These are phyloP conservation scores for Kurtzmaniella natalensis DNA, from an alignment of 1,139 yeast species.

Conservation along the genomic window DNA sequence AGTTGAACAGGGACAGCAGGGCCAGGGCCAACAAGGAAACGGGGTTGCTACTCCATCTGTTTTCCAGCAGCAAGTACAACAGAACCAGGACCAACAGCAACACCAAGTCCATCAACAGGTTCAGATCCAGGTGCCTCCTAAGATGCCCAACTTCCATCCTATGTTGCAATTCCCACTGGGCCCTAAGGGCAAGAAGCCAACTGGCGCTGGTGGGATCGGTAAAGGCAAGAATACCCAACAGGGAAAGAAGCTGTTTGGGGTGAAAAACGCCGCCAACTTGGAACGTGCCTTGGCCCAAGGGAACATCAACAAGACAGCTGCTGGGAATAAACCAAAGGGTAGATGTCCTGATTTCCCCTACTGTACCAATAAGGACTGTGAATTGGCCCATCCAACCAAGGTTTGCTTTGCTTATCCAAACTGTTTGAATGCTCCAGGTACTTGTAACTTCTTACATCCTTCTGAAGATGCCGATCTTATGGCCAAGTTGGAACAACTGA, in stretches of 20 bases:
- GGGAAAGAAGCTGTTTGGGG: slow-evolving; percentile 25
- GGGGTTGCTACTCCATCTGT: slow-evolving; percentile 10
- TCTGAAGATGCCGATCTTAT: slow-evolving; percentile 74
- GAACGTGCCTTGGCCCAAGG: slow-evolving; percentile 32
- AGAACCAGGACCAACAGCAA: slow-evolving; percentile 15
- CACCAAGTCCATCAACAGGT: slow-evolving; percentile 16
- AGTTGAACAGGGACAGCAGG: too few relatives aligned
- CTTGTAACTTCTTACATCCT: slow-evolving; percentile 79
- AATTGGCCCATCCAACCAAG: slow-evolving; percentile 74
- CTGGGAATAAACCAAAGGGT: slow-evolving; percentile 39
- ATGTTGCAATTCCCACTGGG: slow-evolving; percentile 14
- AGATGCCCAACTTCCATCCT: slow-evolving; percentile 6
- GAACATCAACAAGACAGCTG: slow-evolving; percentile 18
- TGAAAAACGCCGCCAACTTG: slow-evolving; percentile 36
- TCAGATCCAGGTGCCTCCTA: slow-evolving; percentile 8
- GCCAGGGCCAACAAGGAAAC: too few relatives aligned
- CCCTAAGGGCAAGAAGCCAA: slow-evolving; percentile 12
- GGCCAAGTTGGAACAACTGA: slow-evolving; percentile 58
- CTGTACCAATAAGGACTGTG: slow-evolving; percentile 65
- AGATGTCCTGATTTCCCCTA: slow-evolving; percentile 80
- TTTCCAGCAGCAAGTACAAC: slow-evolving; percentile 12
- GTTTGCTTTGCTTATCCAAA: slow-evolving; percentile 73
- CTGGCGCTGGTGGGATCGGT: slow-evolving; percentile 11
- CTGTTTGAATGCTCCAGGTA: slow-evolving; percentile 76
- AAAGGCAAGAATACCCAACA: slow-evolving; percentile 6